A percentile compares a stretch with the other conserved stretches of the same genome.
Conservation (phyloP, 129 eudicot species). For the Flaveria robusta region DNA sequence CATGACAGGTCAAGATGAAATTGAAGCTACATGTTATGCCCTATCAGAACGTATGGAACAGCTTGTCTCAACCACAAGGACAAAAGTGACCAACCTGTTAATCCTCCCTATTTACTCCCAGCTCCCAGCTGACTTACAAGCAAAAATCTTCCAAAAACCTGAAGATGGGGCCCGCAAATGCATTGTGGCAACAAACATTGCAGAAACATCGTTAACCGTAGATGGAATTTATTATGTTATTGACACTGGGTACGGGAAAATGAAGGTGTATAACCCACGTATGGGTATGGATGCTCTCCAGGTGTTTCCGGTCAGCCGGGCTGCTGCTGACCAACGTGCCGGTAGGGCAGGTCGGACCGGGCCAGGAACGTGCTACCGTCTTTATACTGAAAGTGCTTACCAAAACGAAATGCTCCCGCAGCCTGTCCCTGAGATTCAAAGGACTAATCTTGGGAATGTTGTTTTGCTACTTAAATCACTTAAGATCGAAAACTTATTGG, state of each 20-base stretch:
- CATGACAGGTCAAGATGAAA: slow-evolving; percentile 77
- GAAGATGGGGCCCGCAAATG: slow-evolving; percentile 73
- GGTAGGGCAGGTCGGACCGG: slow-evolving; percentile 77
- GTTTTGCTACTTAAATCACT: slow-evolving; percentile 65
- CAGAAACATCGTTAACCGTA: slow-evolving; percentile 67
- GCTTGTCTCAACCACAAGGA: slow-evolving; percentile 50
- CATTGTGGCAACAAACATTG: slow-evolving; percentile 75
- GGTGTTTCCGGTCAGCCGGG: slow-evolving; percentile 68
- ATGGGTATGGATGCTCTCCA: slow-evolving; percentile 80
- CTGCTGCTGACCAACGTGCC: slow-evolving; percentile 76
- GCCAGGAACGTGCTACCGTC: slow-evolving; percentile 68
- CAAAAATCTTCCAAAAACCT: slow-evolving; percentile 58
- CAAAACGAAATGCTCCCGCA: slow-evolving; percentile 65
- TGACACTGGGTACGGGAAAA: slow-evolving; percentile 70
- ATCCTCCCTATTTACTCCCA: slow-evolving; percentile 73
- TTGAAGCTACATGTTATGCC: slow-evolving; percentile 63
- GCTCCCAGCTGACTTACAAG: slow-evolving; percentile 71
- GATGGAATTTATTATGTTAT: slow-evolving; percentile 68
- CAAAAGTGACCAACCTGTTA: slow-evolving; percentile 54
- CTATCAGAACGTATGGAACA: slow-evolving; percentile 71
- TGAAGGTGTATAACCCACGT: slow-evolving; percentile 73
- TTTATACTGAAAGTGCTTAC: slow-evolving; percentile 66
- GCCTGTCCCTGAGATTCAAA: slow-evolving; percentile 68
- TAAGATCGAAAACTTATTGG: slow-evolving; percentile 58
- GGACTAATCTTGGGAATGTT: slow-evolving; percentile 68